These are phyloP conservation scores for Penicillium sp. DNA, from an alignment of 2,329 filamentous ascomycete species.

Conservation along the genomic window DNA sequence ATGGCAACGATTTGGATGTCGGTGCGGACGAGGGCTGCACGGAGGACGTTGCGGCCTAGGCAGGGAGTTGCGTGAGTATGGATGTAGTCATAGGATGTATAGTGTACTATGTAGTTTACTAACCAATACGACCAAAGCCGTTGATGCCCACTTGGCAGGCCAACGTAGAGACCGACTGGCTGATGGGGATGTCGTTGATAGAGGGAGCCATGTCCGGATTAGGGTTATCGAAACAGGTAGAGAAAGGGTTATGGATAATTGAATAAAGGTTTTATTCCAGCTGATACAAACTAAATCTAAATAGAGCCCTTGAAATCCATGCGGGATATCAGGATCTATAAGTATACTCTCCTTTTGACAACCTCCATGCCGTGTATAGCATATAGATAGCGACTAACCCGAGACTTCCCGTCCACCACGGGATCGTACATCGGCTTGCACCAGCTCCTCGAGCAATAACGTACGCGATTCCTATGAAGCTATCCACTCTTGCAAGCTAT, in stretches of 20 bases:
- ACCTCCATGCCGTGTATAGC: neutral
- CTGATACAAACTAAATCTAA: constrained; percentile 3
- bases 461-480: neutral
- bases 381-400: constrained; percentile 5
- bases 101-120: neutral
- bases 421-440: constrained; percentile 17
- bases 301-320: neutral
- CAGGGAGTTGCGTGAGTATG: neutral
- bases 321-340: constrained; percentile 13
- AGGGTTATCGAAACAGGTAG: neutral
- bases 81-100: neutral
- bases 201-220: constrained; percentile 23
- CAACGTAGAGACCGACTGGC: constrained; percentile 9
- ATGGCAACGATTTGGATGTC: constrained; percentile 32
- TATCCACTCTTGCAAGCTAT: neutral
- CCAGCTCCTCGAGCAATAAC: constrained; percentile 3
- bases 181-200: constrained; percentile 24
- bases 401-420: constrained; percentile 12
- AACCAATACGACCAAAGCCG: constrained; percentile 88
- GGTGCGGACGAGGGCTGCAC: constrained; percentile 22
- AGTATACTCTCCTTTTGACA: constrained; percentile 8
- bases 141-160: constrained; percentile 80
- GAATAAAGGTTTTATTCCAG: neutral
- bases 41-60: constrained; percentile 65
- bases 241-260: neutral